These are phyloP conservation scores for Trichosporon sp. DNA, from an alignment of 1,284 basidiomycete genomes.

Conservation along the genomic window DNA sequence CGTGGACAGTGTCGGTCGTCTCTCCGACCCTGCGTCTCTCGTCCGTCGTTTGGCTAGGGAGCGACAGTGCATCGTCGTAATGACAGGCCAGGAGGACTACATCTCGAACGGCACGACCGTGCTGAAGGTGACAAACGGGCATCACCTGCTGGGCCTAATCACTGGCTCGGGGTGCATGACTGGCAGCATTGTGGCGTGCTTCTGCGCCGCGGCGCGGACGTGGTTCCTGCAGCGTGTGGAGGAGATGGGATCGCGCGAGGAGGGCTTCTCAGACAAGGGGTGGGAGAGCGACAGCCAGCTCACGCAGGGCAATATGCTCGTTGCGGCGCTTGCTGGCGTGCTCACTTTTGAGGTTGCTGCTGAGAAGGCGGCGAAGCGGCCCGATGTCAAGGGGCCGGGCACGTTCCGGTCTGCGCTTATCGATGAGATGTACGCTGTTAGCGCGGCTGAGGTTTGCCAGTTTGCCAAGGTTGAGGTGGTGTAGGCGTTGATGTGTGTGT, in stretches of 20 bases:
- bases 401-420: constrained; percentile 83
- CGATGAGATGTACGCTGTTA: constrained; percentile 67
- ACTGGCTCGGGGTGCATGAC: constrained; percentile 89
- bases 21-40: constrained; percentile 66
- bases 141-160: constrained; percentile 67
- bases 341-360: constrained; percentile 77
- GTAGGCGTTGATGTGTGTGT: neutral
- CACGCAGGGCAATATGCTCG: constrained; percentile 65
- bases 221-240: constrained; percentile 14
- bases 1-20: constrained; percentile 76
- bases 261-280: neutral
- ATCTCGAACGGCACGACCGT: constrained; percentile 73
- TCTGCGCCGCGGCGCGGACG: constrained; percentile 64
- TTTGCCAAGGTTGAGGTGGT: constrained; percentile 53
- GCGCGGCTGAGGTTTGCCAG: constrained; percentile 54
- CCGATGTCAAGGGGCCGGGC: constrained; percentile 72
- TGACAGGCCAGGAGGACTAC: constrained; percentile 80
- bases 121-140: constrained; percentile 68
- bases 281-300: constrained; percentile 47
- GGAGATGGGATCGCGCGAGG: constrained; percentile 13
- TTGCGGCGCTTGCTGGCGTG: constrained; percentile 69
- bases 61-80: constrained; percentile 77
- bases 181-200: constrained; percentile 53
- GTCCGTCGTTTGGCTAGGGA: constrained; percentile 66
- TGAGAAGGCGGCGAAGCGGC: constrained; percentile 65